Percentiles rank a stretch among this genome's conserved stretches.
These are phyloP conservation scores for Lipomyces spencermartinsiae DNA, from an alignment of 805 yeast species.

Conservation along the genomic window DNA sequence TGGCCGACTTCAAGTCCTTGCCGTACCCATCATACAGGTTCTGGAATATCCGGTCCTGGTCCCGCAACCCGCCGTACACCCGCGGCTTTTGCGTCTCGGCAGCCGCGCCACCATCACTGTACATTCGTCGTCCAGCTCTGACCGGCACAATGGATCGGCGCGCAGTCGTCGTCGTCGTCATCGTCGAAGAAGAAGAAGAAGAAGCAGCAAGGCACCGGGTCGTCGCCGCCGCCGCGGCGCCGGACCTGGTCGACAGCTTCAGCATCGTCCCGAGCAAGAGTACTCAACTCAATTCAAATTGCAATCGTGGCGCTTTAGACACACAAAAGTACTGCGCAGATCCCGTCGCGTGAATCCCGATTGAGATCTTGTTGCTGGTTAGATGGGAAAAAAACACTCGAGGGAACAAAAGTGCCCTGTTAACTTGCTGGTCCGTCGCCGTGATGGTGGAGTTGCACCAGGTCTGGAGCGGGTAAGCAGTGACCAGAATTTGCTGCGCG, in stretches of 20 bases:
- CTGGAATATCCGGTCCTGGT: constrained; percentile 86
- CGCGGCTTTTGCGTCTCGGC: constrained; percentile 56
- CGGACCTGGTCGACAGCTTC: constrained; percentile 4
- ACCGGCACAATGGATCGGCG: background rate
- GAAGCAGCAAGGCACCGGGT: constrained; percentile 4
- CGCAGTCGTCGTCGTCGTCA: background rate
- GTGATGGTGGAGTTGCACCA: background rate
- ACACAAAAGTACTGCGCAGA: background rate
- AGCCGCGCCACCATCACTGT: constrained; percentile 29
- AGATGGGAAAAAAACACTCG: no score
- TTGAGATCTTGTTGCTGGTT: background rate
- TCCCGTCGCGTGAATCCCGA: background rate
- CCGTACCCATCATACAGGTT: constrained; percentile 80
- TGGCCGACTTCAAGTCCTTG: constrained; percentile 72
- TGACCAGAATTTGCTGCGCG: constrained; percentile 12
- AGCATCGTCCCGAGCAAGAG: constrained; percentile 11
- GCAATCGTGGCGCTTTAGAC: background rate
- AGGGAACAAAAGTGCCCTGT: no score
- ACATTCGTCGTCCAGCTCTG: constrained; percentile 4
- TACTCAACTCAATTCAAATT: background rate
- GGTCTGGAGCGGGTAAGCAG: constrained; percentile 1
- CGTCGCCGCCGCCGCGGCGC: background rate
- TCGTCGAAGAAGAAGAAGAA: no score
- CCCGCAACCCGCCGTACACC: constrained; percentile 75
- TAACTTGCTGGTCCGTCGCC: no score